Evolutionary conservation across 2,329 filamentous ascomycete species (phyloP).

Genomic region (Pleoardoris graminearum): DNA sequence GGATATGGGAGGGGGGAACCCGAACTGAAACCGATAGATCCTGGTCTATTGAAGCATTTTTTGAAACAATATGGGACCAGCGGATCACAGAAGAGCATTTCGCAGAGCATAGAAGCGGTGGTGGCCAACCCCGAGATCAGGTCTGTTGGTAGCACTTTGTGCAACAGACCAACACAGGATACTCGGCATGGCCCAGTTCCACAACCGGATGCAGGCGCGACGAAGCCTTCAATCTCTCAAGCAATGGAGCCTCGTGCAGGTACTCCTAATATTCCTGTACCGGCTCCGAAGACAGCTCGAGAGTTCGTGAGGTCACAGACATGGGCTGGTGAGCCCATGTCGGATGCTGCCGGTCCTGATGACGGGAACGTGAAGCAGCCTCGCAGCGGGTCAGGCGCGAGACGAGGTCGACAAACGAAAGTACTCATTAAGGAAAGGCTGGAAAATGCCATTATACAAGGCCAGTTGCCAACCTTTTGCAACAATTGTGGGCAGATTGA

Average conservation of each 20-base stretch:
- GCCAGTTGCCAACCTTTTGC: slow-evolving; percentile 86
- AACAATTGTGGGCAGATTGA: slow-evolving; percentile 93
- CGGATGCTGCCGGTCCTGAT: slow-evolving; percentile 33
- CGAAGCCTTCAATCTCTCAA: neutral
- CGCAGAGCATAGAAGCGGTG: neutral
- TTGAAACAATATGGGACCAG: neutral
- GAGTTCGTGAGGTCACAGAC: slow-evolving; percentile 43
- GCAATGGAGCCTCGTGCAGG: slow-evolving; percentile 18
- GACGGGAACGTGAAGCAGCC: slow-evolving; percentile 23
- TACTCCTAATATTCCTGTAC: slow-evolving; percentile 25
- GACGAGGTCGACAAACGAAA: slow-evolving; percentile 63
- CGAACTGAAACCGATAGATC: neutral
- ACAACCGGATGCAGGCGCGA: neutral
- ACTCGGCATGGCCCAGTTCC: neutral
- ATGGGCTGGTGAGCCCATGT: slow-evolving; percentile 44
- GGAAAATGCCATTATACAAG: slow-evolving; percentile 67
- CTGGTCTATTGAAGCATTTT: slow-evolving; percentile 1
- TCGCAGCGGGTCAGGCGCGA: slow-evolving; percentile 58
- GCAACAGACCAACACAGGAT: neutral
- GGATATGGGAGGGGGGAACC: neutral
- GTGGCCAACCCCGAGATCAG: too few species aligned
- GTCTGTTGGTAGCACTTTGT: neutral
- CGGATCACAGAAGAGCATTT: neutral
- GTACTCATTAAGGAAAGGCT: slow-evolving; percentile 57
- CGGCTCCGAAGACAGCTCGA: slow-evolving; percentile 26